A percentile compares a stretch with the other conserved stretches of the same genome.
phyloP scores from a whole-genome alignment of 768 basidiomycete genomes.

The Harrya chromipes region DNA sequence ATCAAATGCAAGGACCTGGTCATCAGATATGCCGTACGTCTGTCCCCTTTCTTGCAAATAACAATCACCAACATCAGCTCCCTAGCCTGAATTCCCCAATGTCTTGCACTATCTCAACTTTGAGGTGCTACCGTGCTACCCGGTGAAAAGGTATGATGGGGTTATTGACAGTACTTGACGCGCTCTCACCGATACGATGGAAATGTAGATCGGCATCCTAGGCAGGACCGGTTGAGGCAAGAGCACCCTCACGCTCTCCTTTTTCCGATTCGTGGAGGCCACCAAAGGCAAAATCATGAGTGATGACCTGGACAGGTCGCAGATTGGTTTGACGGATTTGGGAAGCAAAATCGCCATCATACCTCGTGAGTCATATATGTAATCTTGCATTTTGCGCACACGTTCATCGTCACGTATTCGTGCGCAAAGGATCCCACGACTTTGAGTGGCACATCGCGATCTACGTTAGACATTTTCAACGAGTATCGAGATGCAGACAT shows the following conservation, averaged over 20 bases:
- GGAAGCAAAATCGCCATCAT: slow-evolving; percentile 75
- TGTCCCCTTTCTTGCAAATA: slow-evolving; percentile 1
- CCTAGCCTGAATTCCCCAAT: slow-evolving; percentile 79
- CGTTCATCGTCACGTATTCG: neutral
- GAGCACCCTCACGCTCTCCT: slow-evolving; percentile 77
- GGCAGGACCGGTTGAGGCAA: slow-evolving; percentile 74
- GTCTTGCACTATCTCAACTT: slow-evolving; percentile 82
- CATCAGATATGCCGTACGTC: slow-evolving; percentile 71
- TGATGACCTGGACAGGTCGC: slow-evolving; percentile 74
- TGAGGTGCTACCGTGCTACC: slow-evolving; percentile 61
- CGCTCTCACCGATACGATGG: slow-evolving; percentile 2
- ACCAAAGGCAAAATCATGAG: slow-evolving; percentile 69
- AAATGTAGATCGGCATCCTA: slow-evolving; percentile 58
- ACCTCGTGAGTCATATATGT: slow-evolving; percentile 52
- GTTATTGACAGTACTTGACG: neutral
- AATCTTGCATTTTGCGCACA: neutral
- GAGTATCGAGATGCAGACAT: slow-evolving; percentile 86
- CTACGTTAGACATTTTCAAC: slow-evolving; percentile 82
- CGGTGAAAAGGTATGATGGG: slow-evolving; percentile 61
- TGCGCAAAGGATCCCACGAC: slow-evolving; percentile 82
- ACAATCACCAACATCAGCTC: neutral
- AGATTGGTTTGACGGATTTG: slow-evolving; percentile 78
- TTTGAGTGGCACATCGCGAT: slow-evolving; percentile 78
- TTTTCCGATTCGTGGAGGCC: slow-evolving; percentile 91
- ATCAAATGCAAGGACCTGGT: slow-evolving; percentile 72